Evolutionary conservation across 306 rosid species (phyloP), one percentile per base, ranked within the genome.

Genomic region (Urtica urens): DNA sequence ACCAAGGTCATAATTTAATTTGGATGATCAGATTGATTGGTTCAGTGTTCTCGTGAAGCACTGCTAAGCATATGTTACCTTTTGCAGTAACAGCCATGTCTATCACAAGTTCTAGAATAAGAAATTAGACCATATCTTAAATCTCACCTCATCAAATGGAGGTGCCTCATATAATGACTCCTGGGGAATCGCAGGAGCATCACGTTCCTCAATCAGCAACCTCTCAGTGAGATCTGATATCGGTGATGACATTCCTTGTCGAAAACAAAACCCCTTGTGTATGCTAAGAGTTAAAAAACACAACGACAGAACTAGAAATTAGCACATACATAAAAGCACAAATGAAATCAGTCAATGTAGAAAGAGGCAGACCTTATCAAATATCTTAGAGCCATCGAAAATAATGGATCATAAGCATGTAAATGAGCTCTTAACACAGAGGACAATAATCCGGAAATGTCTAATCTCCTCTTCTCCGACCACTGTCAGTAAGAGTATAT

Each of bases 341-440:
- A 18, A 18, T 15, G 41, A 55, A 41, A 19, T 10, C 38, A 41
- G 40, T 8, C 10, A 44, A 56, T n/a, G 23, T 30, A 43, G 13
- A 15, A n/a, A n/a, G n/a, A n/a, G n/a, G n/a, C 28, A 6, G 28
- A 90, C 99, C 94, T 92, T 82, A 82, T 92, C 74, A 92, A 72
- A 80, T 92, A 92, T 79, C 84, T 79, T 64, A 92, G 71, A 12
- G 96, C 70, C 99, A 92, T 77, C 4, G 96, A 92, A 69, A 92
- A 82, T 54, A 82, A 38, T 7, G 99, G 86, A 74, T 92, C 99
- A 46, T 92, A 92, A n/a, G 99, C 99, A 62, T 79, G 80, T 65
- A 92, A 73, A 75, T 85, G 87, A 38, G 94, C 88, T 76, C 94
- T 72, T 72, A 92, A 76, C 67, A 92, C 78, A 16, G 96, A 74